Base-by-base conservation (phyloP, 768 basidiomycete genomes). In the Fistulinella prunicolor region DNA sequence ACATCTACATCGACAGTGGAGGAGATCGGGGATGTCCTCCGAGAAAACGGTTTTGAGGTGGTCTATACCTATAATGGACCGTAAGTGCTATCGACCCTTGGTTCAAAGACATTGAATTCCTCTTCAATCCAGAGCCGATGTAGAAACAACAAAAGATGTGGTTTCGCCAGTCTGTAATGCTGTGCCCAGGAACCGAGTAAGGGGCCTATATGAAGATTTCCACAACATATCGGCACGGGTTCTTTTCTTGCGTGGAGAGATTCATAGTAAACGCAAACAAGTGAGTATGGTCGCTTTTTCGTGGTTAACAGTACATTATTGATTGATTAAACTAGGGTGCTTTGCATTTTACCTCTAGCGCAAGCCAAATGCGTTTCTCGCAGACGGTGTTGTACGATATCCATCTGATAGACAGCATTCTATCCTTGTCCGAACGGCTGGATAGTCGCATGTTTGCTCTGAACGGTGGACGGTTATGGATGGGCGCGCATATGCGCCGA, bases 401-500 rank as follows among this genome's bases (percentile, higher is more conserved):
- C 9, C 56, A 50, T 32, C 56, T 64, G n/a, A 52, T 50, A 21
- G 56, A 64, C 5, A 37, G 51, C 16, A 38, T 70, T 16, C 43
- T 64, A 4, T 49, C 56, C 1, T 58, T 74, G 38, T 70, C 69
- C 3, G 61, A 62, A 19, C 47, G 47, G 10, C 49, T 74, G 17
- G 61, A 52, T 3, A 17, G 56, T 4, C 70, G 70, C n/a, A 69
- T 74, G 68, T 47, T 44, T 3, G 44, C 56, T 13, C 8, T 56
- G 17, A 62, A 42, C 13, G 54, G 38, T 1, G 72, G 71, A 10
- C 63, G 72, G 9, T 51, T 67, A 16, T 74, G 73, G 74, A 70
- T 75, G 70, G 69, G 69, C 38, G 70, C 68, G 9, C 73, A 74
- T 26, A 74, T 75, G 74, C 72, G 73, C 28, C 62, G 73, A 41